Evolutionary conservation across 164 flowering plant species (phyloP), one percentile per base, ranked within the genome.

Genomic region (Nelumbo lutea): DNA sequence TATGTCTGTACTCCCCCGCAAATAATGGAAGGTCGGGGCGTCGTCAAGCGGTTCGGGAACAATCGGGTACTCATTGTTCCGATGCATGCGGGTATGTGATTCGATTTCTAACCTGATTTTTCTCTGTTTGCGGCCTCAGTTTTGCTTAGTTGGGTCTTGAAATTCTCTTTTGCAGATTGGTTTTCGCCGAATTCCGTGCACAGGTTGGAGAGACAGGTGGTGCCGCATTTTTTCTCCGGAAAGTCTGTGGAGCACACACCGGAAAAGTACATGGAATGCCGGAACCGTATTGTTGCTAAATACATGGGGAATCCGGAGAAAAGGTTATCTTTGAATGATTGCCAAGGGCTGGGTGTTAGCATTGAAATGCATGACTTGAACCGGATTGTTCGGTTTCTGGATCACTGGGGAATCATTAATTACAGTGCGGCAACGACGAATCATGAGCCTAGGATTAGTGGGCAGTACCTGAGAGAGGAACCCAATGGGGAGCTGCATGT

Each of bases 391-490:
- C 81, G 95, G 59, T 96, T 96, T 75, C 90, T 96, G 68, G 92
- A 96, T 68, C 86, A 93, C 55, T 96, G 98, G 99, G 99, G 99
- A 65, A 88, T 96, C 64, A 88, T 96, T 47, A 96, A 96, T 74
- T 93, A 93, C 73, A 91, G 90, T 82, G 92, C 88, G 42, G 67
- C 72, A n/a, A 56, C 78, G 11, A 82, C 81, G 6, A 69, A 64
- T 67, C 77, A 52, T 57, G 90, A 87, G 61, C 66, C 79, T 61
- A 80, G 70, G 82, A 76, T 68, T 74, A 79, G 71, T 51, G 86
- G 75, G 38, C 81, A 83, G 5, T 81, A 69, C 65, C 64, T 96
- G 38, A 83, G 72, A 57, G 99, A 93, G 81, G 98, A 96, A 27
- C 51, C 70, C 9, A 86, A 78, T 74, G 88, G 95, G 63, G 98